These are phyloP conservation scores for Naegleria fowleri DNA, from an alignment of 208 protist species.

Conservation along the genomic window DNA sequence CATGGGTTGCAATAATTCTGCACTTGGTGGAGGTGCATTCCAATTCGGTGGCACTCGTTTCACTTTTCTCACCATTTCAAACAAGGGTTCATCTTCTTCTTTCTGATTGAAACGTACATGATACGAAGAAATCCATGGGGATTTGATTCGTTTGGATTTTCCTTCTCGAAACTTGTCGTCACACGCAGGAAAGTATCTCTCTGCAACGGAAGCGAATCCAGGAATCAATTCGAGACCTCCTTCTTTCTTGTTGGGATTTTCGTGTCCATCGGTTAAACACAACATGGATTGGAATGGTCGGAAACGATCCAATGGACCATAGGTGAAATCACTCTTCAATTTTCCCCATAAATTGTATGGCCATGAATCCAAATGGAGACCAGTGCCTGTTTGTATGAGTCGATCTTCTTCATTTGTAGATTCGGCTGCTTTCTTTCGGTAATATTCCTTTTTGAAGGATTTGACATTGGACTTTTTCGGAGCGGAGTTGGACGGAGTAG, in stretches of 20 bases:
- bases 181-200: background rate
- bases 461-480: too few relatives aligned
- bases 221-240: background rate
- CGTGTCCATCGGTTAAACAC: background rate
- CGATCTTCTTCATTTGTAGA: too few relatives aligned
- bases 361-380: background rate
- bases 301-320: background rate
- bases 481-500: too few relatives aligned
- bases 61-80: background rate
- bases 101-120: background rate
- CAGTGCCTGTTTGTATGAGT: background rate
- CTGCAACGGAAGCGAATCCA: background rate
- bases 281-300: background rate
- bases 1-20: background rate
- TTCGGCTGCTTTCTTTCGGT: too few relatives aligned
- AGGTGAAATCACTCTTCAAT: background rate
- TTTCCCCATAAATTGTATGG: background rate
- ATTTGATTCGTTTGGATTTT: background rate
- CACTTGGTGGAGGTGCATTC: background rate
- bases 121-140: background rate
- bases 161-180: background rate
- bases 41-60: background rate
- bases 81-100: background rate
- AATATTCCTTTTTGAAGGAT: too few relatives aligned
- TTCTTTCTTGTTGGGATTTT: background rate